Percentiles rank a stretch among this genome's conserved stretches.
Evolutionary conservation across 2,329 filamentous ascomycete species (phyloP).

Genomic region (Corynespora cassiicola): DNA sequence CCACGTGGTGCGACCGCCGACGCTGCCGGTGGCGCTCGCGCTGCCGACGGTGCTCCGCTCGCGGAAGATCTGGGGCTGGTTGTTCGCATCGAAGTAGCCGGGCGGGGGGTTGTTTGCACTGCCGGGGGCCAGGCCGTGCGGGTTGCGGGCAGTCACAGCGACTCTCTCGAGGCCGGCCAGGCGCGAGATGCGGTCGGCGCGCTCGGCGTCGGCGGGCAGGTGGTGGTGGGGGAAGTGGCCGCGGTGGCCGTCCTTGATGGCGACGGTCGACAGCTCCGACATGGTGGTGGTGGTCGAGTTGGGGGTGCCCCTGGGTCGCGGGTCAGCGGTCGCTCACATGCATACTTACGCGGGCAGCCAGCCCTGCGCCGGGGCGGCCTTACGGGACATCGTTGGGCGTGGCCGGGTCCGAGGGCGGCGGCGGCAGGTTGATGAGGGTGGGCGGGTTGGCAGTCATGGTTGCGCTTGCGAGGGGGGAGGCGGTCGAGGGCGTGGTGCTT

Average conservation of each 20-base stretch:
- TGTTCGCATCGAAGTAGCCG: constrained; percentile 82
- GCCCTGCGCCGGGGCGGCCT: constrained; percentile 43
- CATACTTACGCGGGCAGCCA: too few species aligned
- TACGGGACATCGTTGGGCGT: constrained; percentile 92
- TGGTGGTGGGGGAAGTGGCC: constrained; percentile 73
- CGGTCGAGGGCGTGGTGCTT: constrained; percentile 10
- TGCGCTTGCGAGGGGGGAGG: too few species aligned
- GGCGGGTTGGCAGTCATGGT: constrained; percentile 54
- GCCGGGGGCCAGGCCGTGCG: constrained; percentile 55
- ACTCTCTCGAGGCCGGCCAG: constrained; percentile 91
- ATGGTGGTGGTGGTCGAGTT: constrained; percentile 92
- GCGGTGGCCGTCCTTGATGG: constrained; percentile 94
- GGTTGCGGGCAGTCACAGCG: constrained; percentile 71
- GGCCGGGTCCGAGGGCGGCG: constrained; percentile 79
- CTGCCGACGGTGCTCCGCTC: constrained; percentile 89
- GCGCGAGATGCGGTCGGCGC: constrained; percentile 92
- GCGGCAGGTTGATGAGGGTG: constrained; percentile 83
- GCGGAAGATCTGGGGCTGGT: constrained; percentile 68
- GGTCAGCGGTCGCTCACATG: too few species aligned
- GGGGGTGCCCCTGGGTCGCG: constrained; percentile 81
- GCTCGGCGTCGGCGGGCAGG: constrained; percentile 84
- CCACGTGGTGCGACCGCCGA: constrained; percentile 73
- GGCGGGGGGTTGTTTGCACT: constrained; percentile 44
- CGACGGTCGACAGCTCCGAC: constrained; percentile 88
- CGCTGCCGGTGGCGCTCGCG: constrained; percentile 84